Base-by-base conservation (phyloP, 1,284 basidiomycete species). In the Mycena sp. region DNA sequence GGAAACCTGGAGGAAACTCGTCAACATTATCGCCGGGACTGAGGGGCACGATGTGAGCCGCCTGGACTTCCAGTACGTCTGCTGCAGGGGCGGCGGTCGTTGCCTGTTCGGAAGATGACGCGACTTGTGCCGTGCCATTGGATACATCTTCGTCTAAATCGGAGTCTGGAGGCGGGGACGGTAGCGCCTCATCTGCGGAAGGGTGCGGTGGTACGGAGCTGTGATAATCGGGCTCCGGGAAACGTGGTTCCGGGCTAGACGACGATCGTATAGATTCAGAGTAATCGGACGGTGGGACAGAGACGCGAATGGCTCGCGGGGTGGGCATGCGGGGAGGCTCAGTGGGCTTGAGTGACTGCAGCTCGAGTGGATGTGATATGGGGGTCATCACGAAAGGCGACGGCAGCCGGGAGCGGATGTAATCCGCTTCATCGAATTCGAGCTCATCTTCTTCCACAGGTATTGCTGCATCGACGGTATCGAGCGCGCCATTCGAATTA, bases 1-100 rank as follows among this genome's bases (percentile, higher is more conserved):
- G 61, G n/a, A 67, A 67, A 43, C 65, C 65, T 4, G 65, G 65
- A 35, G 65, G 65, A 35, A 63, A 63, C 25, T 67, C 65, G 10
- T 67, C 65, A 23, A 28, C 41, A 4, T 55, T 43, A 14, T 67
- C 65, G 21, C 53, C 38, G 28, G 58, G 57, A 41, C 57, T 63
- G 37, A 63, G 54, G 11, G 65, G 61, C 14, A 67, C 4, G 11
- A 67, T 48, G 54, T 67, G 61, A 12, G 56, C 57, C 19, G 55
- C 54, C 32, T 58, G 52, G 25, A 55, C 51, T 32, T 26, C 19
- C 4, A 38, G 45, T 25, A 28, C 59, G n/a, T 38, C 51, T 6
- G 21, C 23, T n/a, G 37, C 43, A 21, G 19, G n/a, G n/a, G n/a
- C n/a, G n/a, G n/a, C n/a, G n/a, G n/a, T n/a, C n/a, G n/a, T n/a